phyloP scores from a whole-genome alignment of 2,329 filamentous ascomycete species.

The Talaromyces marneffei region DNA sequence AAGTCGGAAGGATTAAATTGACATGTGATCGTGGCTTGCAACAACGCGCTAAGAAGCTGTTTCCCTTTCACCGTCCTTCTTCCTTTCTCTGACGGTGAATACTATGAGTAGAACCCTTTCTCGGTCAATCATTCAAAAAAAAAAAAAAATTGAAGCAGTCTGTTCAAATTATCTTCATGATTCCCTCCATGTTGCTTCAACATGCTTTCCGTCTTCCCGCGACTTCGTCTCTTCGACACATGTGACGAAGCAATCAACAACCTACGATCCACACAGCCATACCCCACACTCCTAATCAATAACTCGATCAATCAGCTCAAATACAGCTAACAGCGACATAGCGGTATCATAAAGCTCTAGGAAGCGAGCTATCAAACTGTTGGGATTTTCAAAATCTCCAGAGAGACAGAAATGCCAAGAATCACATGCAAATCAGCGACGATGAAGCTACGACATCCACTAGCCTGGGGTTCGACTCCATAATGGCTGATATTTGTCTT shows the following conservation, averaged over 20 bases:
- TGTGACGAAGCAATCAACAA: background rate
- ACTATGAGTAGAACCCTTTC: too few species aligned
- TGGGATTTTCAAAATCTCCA: background rate
- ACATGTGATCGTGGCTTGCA: constrained; percentile 1
- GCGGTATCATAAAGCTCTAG: background rate
- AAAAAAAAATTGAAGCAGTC: too few species aligned
- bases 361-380: constrained; percentile 6
- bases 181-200: background rate
- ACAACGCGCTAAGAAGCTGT: background rate
- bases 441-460: background rate
- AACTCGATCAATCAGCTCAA: background rate
- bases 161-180: too few species aligned
- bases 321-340: background rate
- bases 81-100: too few species aligned
- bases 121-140: too few species aligned
- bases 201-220: background rate
- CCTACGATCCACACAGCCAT: background rate
- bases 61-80: background rate
- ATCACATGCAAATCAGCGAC: constrained; percentile 12
- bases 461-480: background rate
- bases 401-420: constrained; percentile 1
- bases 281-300: background rate
- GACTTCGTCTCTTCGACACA: background rate
- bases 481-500: background rate
- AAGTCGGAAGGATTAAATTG: background rate